These are phyloP conservation scores for Tuber aestivum DNA, from an alignment of 495 filamentous ascomycete genomes.

Conservation along the genomic window DNA sequence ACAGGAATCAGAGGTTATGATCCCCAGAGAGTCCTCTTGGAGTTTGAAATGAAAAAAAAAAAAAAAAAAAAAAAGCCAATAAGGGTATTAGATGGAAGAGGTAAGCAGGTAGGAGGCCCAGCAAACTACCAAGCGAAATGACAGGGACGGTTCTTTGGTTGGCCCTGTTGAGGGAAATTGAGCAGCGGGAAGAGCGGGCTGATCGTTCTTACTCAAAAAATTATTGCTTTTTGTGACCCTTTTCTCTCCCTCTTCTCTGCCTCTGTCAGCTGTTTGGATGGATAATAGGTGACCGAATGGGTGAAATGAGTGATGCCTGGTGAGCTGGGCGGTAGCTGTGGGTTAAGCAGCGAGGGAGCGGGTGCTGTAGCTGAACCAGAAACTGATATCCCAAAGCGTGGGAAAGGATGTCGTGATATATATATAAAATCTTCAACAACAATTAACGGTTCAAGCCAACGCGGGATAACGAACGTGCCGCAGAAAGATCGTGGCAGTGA, in stretches of 20 bases:
- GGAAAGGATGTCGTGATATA: slow-evolving; percentile 26
- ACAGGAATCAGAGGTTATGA: slow-evolving; percentile 5
- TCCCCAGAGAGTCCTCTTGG: slow-evolving; percentile 28
- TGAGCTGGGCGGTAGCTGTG: neutral
- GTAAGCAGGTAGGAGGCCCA: slow-evolving; percentile 35
- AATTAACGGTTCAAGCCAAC: slow-evolving; percentile 28
- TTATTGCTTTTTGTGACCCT: slow-evolving; percentile 30
- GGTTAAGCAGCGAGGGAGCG: neutral
- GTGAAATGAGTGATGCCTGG: slow-evolving; percentile 3
- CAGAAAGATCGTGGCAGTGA: slow-evolving; percentile 36
- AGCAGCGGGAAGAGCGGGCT: slow-evolving; percentile 39
- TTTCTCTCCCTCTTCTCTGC: neutral
- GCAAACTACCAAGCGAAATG: slow-evolving; percentile 41
- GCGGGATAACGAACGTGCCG: slow-evolving; percentile 39
- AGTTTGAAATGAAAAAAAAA: too few relatives aligned
- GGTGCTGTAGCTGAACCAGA: neutral
- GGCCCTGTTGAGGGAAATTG: slow-evolving; percentile 42
- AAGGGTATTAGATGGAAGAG: slow-evolving; percentile 37
- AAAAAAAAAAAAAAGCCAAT: too few relatives aligned
- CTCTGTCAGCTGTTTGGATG: neutral
- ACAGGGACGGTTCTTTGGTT: slow-evolving; percentile 40
- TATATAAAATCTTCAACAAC: slow-evolving; percentile 28
- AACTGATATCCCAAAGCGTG: neutral
- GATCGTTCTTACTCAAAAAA: slow-evolving; percentile 32
- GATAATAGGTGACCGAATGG: neutral